Percentiles rank a stretch among this genome's conserved stretches.
These are phyloP conservation scores for Pharus latifolius DNA, from an alignment of 176 grass and related monocot species.

Conservation along the genomic window DNA sequence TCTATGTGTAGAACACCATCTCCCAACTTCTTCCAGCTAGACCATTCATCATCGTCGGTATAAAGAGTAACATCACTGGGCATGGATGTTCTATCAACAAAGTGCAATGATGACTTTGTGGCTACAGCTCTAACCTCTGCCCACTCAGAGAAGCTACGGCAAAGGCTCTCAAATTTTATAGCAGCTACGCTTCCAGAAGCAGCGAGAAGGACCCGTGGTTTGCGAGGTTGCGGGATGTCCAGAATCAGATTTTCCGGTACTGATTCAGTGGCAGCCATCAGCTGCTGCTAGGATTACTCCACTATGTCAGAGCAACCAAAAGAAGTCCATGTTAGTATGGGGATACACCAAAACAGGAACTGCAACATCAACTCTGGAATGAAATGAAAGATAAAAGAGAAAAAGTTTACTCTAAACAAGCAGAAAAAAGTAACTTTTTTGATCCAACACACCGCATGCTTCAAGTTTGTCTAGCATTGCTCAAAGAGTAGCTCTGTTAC, in stretches of 20 bases:
- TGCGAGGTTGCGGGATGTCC: neutral
- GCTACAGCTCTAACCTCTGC: slow-evolving; percentile 39
- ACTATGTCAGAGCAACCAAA: too few relatives aligned
- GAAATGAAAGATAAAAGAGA: too few relatives aligned
- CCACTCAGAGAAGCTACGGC: slow-evolving; percentile 36
- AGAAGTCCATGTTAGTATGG: too few relatives aligned
- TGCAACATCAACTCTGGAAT: too few relatives aligned
- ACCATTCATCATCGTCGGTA: slow-evolving; percentile 53
- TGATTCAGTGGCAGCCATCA: slow-evolving; percentile 7
- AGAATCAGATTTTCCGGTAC: neutral
- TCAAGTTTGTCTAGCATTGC: too few relatives aligned
- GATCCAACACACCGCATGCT: too few relatives aligned
- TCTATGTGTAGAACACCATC: slow-evolving; percentile 52
- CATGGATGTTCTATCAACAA: slow-evolving; percentile 26
- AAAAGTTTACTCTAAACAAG: too few relatives aligned
- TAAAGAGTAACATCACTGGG: slow-evolving; percentile 18
- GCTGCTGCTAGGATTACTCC: neutral
- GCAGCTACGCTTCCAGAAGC: slow-evolving; percentile 44
- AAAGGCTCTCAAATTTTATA: slow-evolving; percentile 44
- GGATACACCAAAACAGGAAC: too few relatives aligned
- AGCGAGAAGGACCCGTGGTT: slow-evolving; percentile 34
- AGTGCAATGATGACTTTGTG: slow-evolving; percentile 45
- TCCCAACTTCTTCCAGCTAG: slow-evolving; percentile 46
- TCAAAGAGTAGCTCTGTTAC: too few relatives aligned
- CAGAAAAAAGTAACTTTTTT: too few relatives aligned